Percentiles rank a stretch among this genome's conserved stretches.
Evolutionary conservation across 257 asterid genomes (phyloP).

Genomic region (Solanum chilense): DNA sequence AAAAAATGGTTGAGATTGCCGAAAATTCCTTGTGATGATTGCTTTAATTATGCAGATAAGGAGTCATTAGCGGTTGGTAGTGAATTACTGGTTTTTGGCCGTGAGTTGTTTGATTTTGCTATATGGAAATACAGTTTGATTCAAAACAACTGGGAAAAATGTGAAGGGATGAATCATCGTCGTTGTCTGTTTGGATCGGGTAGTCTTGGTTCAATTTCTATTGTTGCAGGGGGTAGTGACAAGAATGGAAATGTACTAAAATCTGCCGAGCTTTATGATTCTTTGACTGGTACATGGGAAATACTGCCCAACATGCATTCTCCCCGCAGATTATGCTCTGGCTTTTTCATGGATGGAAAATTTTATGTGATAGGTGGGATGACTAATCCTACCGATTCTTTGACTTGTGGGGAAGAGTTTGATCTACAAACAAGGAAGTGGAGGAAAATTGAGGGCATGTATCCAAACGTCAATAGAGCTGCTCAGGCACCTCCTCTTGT

Average conservation of each 20-base stretch:
- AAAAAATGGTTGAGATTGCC: slow-evolving; percentile 74
- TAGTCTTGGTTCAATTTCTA: slow-evolving; percentile 56
- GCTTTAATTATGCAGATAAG: slow-evolving; percentile 71
- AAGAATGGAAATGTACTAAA: slow-evolving; percentile 57
- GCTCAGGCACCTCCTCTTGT: slow-evolving; percentile 95
- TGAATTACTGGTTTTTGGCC: slow-evolving; percentile 77
- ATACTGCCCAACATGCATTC: slow-evolving; percentile 71
- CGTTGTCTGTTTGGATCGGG: slow-evolving; percentile 83
- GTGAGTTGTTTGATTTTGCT: slow-evolving; percentile 69
- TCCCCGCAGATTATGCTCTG: slow-evolving; percentile 75
- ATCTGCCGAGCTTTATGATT: slow-evolving; percentile 74
- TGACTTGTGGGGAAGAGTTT: slow-evolving; percentile 79
- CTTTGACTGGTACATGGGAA: slow-evolving; percentile 66
- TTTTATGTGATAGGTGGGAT: slow-evolving; percentile 86
- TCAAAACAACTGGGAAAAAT: slow-evolving; percentile 43
- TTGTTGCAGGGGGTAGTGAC: slow-evolving; percentile 78
- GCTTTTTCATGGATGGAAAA: slow-evolving; percentile 71
- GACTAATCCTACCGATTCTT: slow-evolving; percentile 56
- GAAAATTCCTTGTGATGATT: slow-evolving; percentile 76
- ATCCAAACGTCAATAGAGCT: slow-evolving; percentile 67
- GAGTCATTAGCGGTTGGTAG: slow-evolving; percentile 78
- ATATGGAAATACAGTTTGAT: slow-evolving; percentile 71
- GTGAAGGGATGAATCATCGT: slow-evolving; percentile 61
- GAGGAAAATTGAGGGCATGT: slow-evolving; percentile 72
- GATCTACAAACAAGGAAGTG: slow-evolving; percentile 60